phyloP scores from a whole-genome alignment of 2,329 filamentous ascomycete species.

The Alternaria atra region DNA sequence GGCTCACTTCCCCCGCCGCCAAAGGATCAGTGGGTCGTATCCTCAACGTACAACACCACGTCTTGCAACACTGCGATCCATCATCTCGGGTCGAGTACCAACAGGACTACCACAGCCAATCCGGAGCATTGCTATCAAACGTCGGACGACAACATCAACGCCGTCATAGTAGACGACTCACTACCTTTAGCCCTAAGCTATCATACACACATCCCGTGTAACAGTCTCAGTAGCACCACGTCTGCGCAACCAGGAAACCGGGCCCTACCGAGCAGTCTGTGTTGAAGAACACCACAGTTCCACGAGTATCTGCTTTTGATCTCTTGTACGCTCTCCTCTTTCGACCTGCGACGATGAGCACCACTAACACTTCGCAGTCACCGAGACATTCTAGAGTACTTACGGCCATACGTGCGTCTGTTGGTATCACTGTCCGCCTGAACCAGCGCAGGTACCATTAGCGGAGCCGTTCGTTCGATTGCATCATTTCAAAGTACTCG shows the following conservation, averaged over 20 bases:
- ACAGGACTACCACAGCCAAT: slow-evolving; percentile 35
- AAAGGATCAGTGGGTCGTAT: slow-evolving; percentile 30
- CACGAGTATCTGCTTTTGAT: slow-evolving; percentile 50
- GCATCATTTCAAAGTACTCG: slow-evolving; percentile 38
- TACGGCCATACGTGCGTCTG: slow-evolving; percentile 56
- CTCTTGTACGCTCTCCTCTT: slow-evolving; percentile 52
- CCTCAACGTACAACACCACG: slow-evolving; percentile 47
- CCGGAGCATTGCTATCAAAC: slow-evolving; percentile 28
- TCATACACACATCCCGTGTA: slow-evolving; percentile 49
- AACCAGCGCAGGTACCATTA: slow-evolving; percentile 51
- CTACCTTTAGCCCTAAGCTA: slow-evolving; percentile 45
- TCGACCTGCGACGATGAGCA: slow-evolving; percentile 49
- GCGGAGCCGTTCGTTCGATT: slow-evolving; percentile 38
- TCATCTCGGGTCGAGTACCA: slow-evolving; percentile 33
- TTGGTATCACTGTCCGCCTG: slow-evolving; percentile 51
- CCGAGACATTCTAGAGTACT: slow-evolving; percentile 56
- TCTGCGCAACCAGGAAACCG: slow-evolving; percentile 59
- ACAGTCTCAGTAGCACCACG: slow-evolving; percentile 54
- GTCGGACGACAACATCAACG: slow-evolving; percentile 41
- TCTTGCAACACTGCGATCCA: slow-evolving; percentile 43
- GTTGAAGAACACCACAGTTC: slow-evolving; percentile 48
- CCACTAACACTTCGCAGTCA: slow-evolving; percentile 50
- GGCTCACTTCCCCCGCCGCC: slow-evolving; percentile 27
- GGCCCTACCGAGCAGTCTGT: slow-evolving; percentile 51
- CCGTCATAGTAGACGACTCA: slow-evolving; percentile 38